Conservation (phyloP, 495 filamentous ascomycete species). For the Trichoderma reesei region DNA sequence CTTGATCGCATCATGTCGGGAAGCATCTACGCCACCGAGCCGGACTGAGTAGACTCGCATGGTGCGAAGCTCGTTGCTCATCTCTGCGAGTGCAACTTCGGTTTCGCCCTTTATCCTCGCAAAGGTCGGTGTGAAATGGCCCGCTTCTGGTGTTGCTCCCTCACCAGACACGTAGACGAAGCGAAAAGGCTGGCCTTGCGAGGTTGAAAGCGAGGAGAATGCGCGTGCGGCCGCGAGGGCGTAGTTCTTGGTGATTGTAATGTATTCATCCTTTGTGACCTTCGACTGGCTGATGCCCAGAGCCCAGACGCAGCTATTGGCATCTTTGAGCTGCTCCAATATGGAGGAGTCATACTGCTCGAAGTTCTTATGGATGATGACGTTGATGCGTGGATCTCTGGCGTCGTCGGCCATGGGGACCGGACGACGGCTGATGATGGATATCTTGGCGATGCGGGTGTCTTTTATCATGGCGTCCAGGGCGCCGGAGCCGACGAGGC, state of each 20-base stretch:
- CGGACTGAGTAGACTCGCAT: constrained; percentile 43
- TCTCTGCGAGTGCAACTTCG: constrained; percentile 42
- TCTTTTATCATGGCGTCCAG: constrained; percentile 54
- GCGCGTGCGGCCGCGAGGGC: constrained; percentile 51
- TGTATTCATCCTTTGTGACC: constrained; percentile 53
- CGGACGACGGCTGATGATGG: constrained; percentile 54
- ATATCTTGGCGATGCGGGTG: constrained; percentile 47
- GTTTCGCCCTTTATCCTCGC: constrained; percentile 53
- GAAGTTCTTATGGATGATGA: constrained; percentile 60
- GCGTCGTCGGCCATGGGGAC: constrained; percentile 52
- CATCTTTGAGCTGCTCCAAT: constrained; percentile 50
- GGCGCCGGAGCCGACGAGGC: constrained; percentile 56
- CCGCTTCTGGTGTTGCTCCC: constrained; percentile 39
- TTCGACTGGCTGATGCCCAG: constrained; percentile 49
- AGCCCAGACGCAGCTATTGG: constrained; percentile 62
- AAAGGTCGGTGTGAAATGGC: constrained; percentile 44
- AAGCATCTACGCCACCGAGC: constrained; percentile 42
- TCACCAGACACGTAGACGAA: constrained; percentile 64
- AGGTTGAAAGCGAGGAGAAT: constrained; percentile 28
- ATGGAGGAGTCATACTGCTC: constrained; percentile 42
- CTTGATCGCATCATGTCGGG: constrained; percentile 38
- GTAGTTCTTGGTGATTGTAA: constrained; percentile 55
- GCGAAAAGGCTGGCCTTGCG: constrained; percentile 39
- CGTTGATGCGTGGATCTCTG: constrained; percentile 44
- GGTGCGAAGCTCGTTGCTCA: constrained; percentile 26